Evolutionary conservation across 352 stramenopile genomes (phyloP), one percentile per base, ranked within the genome.

Genomic region (Blastocystis sp.): DNA sequence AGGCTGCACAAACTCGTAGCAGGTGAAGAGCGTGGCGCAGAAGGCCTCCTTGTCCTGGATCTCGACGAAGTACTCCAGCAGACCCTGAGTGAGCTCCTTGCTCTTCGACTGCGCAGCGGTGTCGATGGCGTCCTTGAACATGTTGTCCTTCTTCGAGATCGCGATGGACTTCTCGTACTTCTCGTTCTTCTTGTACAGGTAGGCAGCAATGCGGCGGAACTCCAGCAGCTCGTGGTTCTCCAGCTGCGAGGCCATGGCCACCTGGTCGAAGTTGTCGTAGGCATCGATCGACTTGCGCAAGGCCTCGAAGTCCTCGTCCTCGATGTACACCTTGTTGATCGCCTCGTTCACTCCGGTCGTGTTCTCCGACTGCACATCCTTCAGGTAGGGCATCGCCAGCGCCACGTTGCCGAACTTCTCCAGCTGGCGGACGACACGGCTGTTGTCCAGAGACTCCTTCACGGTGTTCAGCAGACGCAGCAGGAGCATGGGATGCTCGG

Each of bases 51-150:
- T 98, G 93, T 99, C 97, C 41, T 90, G 87, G 68, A 97, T 96
- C 80, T 97, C 96, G 55, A 98, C 97, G 91, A 99, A 99, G 94
- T 98, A 99, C 56, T 96, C 94, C 56, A 99, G 92, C 63, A 99
- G 94, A 76, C 97, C 95, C 90, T 99, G 97, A 29, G 97, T 97
- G 29, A 98, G 94, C 47, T 98, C 95, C 50, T 93, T 91, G 90
- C 98, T 96, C 53, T 94, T 93, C 73, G 96, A 98, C 91, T 98
- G 95, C 50, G 95, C 96, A 37, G 96, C 96, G 79, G 96, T 98
- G 90, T 99, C 97, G 90, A 99, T 99, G 91, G 96, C 98, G 89
- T 99, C 97, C 93, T 99, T 99, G 95, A 98, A 99, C 96, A 99
- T 99, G 90, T 98, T 98, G 93, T 99, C 97, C 50, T 95, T 95